These are phyloP conservation scores for Xylaria sp. DNA, from an alignment of 2,329 filamentous ascomycete genomes.

Conservation along the genomic window DNA sequence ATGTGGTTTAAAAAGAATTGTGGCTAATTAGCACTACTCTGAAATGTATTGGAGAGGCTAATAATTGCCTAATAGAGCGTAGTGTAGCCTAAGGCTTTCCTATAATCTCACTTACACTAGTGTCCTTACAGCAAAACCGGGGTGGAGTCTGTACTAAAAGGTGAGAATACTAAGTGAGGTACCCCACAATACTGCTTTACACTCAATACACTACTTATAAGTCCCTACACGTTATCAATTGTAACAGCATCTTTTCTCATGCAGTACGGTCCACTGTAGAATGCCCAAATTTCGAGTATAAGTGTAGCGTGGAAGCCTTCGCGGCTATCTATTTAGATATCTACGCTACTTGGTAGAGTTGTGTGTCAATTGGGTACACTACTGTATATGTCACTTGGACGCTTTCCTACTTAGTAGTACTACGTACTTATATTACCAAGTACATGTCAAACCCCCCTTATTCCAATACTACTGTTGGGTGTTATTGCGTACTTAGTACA, in stretches of 20 bases:
- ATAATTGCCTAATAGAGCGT: neutral
- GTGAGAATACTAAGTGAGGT: neutral
- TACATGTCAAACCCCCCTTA: conserved; percentile 8
- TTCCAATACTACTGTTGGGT: conserved; percentile 2
- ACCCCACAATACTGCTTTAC: neutral
- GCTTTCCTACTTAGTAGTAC: neutral
- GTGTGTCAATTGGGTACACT: neutral
- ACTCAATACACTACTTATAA: too few species aligned
- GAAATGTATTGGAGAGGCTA: neutral
- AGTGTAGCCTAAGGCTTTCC: neutral
- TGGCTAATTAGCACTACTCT: conserved; percentile 25
- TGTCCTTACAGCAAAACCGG: neutral
- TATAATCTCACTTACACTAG: neutral
- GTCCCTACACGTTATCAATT: too few species aligned
- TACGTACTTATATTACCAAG: too few species aligned
- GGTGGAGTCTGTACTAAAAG: neutral
- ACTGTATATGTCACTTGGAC: neutral
- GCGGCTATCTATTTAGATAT: neutral
- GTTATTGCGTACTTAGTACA: too few species aligned
- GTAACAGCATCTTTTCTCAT: neutral
- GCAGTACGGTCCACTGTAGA: neutral
- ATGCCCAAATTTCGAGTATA: neutral
- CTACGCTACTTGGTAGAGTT: neutral
- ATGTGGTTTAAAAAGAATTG: conserved; percentile 5
- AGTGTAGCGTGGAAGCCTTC: neutral